Base-by-base conservation (phyloP, 2,329 filamentous ascomycete species). In the Aspergillus sp. region DNA sequence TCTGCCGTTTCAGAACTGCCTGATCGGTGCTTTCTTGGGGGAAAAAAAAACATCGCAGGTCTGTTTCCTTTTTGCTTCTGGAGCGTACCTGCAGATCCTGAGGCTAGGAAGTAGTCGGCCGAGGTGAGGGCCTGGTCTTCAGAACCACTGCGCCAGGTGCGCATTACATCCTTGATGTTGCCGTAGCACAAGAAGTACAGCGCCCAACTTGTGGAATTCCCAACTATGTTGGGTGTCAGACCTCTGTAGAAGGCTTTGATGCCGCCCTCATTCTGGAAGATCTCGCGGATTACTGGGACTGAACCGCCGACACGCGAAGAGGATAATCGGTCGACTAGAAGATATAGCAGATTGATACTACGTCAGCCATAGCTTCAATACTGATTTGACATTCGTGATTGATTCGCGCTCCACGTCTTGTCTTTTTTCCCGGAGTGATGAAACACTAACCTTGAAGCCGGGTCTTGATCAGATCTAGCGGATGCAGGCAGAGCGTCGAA, bases 391-490 rank as follows among this genome's bases (percentile, higher is more conserved):
- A 13, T 17, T 10, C 9, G n/a, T 4, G 23, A 30, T 19, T 28
- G n/a, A 32, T 17, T 17, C 8, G 9, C n/a, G 30, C n/a, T 13
- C 10, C 19, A 23, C n/a, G 41, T 13, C 41, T 23, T 13, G 15
- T 36, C 32, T 36, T 36, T 10, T 6, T 15, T 13, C 12, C 12
- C 15, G 28, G 38, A 19, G 13, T 43, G n/a, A 12, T 12, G 21
- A n/a, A 39, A 12, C 41, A 73, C 80, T 60, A 80, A 92, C 91
- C 88, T 80, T 99, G 95, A 74, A 99, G 87, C 65, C 95, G 90
- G 63, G 94, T 98, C 83, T 99, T 99, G 74, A 98, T 88, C 65
- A 99, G 88, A 79, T 99, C 95, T 62, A 99, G 87, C 32, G 95
- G 95, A 69, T 98, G 94, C 55, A 95, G 90, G 59, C 88, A 89